A percentile compares a stretch with the other conserved stretches of the same genome.
phyloP scores from a whole-genome alignment of 495 filamentous ascomycete genomes.

The Lophiotrema nucula region DNA sequence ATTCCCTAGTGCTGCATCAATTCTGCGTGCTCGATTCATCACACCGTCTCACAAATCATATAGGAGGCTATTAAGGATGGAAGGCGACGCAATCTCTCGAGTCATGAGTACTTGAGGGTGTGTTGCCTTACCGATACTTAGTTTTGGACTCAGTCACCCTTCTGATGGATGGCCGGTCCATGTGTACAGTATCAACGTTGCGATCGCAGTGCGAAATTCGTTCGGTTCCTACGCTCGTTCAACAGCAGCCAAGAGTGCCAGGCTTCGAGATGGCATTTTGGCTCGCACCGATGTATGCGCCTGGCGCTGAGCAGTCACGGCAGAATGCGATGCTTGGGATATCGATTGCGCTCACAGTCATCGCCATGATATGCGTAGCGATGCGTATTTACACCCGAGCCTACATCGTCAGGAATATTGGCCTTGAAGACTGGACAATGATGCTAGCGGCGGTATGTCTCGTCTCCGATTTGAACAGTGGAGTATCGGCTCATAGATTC shows the following conservation, averaged over 20 bases:
- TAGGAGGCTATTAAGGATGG: background rate
- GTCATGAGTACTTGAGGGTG: background rate
- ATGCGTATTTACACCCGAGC: constrained; percentile 18
- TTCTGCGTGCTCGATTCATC: background rate
- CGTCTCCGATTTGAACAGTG: background rate
- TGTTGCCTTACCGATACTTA: constrained; percentile 1
- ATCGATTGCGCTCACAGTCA: constrained; percentile 11
- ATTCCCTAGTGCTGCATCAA: no score
- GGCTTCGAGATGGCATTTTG: background rate
- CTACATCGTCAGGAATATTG: constrained; percentile 11
- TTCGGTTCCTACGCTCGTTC: background rate
- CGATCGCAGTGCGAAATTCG: background rate
- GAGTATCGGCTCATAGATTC: background rate
- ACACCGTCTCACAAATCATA: background rate
- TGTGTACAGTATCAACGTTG: background rate
- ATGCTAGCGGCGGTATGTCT: constrained; percentile 7
- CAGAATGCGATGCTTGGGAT: constrained; percentile 11
- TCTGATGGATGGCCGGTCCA: background rate
- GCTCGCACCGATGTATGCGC: background rate
- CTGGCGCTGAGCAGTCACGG: constrained; percentile 2
- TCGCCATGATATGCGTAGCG: constrained; percentile 4
- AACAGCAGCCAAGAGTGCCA: background rate
- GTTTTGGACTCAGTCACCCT: background rate
- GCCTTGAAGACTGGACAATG: constrained; percentile 24
- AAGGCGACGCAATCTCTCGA: background rate